phyloP scores from a whole-genome alignment of 2,329 filamentous ascomycete species.

The Stagonosporopsis rhizophila region DNA sequence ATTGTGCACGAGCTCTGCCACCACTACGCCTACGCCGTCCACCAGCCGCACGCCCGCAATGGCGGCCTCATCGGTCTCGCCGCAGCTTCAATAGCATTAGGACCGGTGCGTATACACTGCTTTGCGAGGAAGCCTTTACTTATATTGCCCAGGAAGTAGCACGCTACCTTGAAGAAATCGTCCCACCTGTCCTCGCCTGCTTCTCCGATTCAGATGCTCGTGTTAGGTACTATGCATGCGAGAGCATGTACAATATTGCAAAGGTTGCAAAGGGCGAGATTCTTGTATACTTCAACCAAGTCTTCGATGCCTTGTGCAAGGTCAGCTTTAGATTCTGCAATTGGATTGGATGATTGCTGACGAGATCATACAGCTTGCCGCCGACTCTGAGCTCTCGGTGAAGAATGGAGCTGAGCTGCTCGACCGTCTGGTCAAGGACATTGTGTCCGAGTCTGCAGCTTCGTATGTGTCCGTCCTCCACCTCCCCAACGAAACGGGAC shows the following conservation, averaged over 20 bases:
- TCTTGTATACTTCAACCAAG: constrained; percentile 95
- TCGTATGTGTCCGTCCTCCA: constrained; percentile 93
- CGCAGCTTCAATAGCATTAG: constrained; percentile 93
- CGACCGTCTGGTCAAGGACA: constrained; percentile 93
- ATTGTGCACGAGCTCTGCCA: constrained; percentile 97
- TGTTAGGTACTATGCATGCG: constrained; percentile 96
- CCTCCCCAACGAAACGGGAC: constrained; percentile 61
- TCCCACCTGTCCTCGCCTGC: constrained; percentile 94
- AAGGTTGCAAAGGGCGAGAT: constrained; percentile 99
- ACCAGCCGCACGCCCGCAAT: constrained; percentile 95
- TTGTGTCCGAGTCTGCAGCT: constrained; percentile 91
- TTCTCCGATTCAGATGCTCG: constrained; percentile 98
- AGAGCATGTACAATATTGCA: constrained; percentile 99
- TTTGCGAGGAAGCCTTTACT: constrained; percentile 13
- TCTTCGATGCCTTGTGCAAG: constrained; percentile 97
- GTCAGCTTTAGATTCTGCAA: constrained; percentile 54
- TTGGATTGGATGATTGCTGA: constrained; percentile 25
- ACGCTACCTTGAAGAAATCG: constrained; percentile 89
- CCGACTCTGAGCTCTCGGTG: constrained; percentile 94
- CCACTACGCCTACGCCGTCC: constrained; percentile 96
- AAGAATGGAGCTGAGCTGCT: constrained; percentile 97
- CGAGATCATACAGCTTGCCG: constrained; percentile 72
- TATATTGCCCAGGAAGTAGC: constrained; percentile 75
- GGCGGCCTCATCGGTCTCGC: constrained; percentile 94
- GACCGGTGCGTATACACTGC: constrained; percentile 70